These are phyloP conservation scores for Cytospora chrysosperma DNA, from an alignment of 2,329 filamentous ascomycete genomes.

Conservation along the genomic window DNA sequence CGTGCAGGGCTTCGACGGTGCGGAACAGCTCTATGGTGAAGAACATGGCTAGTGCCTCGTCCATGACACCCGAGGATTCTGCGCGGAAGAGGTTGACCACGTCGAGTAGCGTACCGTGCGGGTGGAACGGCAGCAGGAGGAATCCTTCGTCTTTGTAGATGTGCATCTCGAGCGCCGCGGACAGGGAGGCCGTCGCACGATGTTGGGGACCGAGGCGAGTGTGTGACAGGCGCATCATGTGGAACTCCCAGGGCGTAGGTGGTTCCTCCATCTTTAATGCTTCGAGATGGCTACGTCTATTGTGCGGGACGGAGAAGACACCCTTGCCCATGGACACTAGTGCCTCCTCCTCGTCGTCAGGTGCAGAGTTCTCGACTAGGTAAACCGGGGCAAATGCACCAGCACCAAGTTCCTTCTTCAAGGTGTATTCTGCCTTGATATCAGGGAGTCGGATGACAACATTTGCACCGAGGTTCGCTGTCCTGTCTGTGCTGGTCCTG, in stretches of 20 bases:
- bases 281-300: slow-evolving; percentile 62
- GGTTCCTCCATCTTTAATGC: slow-evolving; percentile 94
- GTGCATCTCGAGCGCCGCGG: slow-evolving; percentile 86
- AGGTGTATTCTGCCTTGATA: slow-evolving; percentile 65
- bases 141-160: slow-evolving; percentile 89
- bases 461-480: slow-evolving; percentile 55
- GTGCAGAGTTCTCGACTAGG: slow-evolving; percentile 72
- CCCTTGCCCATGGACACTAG: slow-evolving; percentile 60
- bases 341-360: slow-evolving; percentile 47
- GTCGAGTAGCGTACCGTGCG: slow-evolving; percentile 91
- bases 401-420: slow-evolving; percentile 84
- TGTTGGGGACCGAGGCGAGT: slow-evolving; percentile 69
- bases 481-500: slow-evolving; percentile 60
- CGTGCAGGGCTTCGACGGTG: slow-evolving; percentile 83
- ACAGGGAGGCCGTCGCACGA: slow-evolving; percentile 73
- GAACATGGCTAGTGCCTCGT: slow-evolving; percentile 92
- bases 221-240: slow-evolving; percentile 85
- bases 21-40: slow-evolving; percentile 89
- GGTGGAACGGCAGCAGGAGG: slow-evolving; percentile 80
- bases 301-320: slow-evolving; percentile 51
- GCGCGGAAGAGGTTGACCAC: slow-evolving; percentile 82
- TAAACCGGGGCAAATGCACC: slow-evolving; percentile 97
- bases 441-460: slow-evolving; percentile 69
- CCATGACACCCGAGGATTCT: slow-evolving; percentile 73
- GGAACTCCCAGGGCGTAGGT: slow-evolving; percentile 90